Conservation (phyloP, 495 filamentous ascomycete species). For the Hyaloscypha finlandica region DNA sequence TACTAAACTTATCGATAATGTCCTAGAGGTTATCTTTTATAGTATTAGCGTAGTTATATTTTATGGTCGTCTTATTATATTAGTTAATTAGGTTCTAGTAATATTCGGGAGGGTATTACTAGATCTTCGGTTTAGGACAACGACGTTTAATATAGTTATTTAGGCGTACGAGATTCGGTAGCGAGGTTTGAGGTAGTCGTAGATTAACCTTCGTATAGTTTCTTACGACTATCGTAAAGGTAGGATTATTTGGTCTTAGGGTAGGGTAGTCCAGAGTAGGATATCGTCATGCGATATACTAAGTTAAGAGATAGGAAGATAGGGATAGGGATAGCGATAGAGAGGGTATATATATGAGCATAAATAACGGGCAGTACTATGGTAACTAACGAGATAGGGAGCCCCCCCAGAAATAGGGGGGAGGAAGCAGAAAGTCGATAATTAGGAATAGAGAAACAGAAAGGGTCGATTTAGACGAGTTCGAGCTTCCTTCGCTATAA, state of each 20-base stretch:
- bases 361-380: conserved; percentile 8
- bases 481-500: not conserved
- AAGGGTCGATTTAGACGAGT: not conserved
- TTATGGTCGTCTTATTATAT: conserved; percentile 12
- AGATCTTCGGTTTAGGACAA: conserved; percentile 22
- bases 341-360: conserved; percentile 12
- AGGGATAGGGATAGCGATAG: not conserved
- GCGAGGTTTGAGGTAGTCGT: conserved; percentile 14
- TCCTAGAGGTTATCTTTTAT: conserved; percentile 16
- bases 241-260: conserved; percentile 12
- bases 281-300: conserved; percentile 12
- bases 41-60: conserved; percentile 17
- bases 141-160: conserved; percentile 18
- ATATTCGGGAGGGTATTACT: conserved; percentile 9
- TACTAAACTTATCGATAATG: conserved; percentile 20
- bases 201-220: conserved; percentile 16
- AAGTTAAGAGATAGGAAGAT: conserved; percentile 13
- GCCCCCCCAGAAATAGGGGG: conserved; percentile 4
- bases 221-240: conserved; percentile 11
- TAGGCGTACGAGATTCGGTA: conserved; percentile 15
- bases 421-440: not conserved
- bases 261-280: conserved; percentile 9
- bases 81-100: conserved; percentile 13
- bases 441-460: not conserved
- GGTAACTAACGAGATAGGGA: conserved; percentile 2